phyloP scores from a whole-genome alignment of 2,329 filamentous ascomycete species.

The Colletotrichum sansevieriae region DNA sequence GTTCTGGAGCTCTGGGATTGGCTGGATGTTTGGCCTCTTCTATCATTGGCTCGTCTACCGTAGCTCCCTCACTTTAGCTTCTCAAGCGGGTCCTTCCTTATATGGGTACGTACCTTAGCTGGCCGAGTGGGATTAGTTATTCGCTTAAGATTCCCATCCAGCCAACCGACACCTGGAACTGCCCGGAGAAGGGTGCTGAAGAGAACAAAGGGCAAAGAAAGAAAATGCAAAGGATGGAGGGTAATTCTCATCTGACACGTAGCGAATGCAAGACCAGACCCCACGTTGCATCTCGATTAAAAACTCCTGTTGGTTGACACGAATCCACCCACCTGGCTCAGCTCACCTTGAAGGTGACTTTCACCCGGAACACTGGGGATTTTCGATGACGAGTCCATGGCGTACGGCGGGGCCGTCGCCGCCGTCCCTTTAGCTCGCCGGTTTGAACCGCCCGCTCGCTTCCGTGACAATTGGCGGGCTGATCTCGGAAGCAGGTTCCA shows the following conservation, averaged over 20 bases:
- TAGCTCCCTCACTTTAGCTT: no score
- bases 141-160: conserved; percentile 12
- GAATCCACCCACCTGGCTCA: background rate
- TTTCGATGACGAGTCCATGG: conserved; percentile 36
- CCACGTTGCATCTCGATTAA: background rate
- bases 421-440: conserved; percentile 2
- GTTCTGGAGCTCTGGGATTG: conserved; percentile 19
- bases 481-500: background rate
- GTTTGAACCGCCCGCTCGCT: background rate
- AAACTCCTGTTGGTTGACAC: no score
- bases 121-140: no score
- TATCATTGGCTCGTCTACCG: background rate
- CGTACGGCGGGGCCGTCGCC: conserved; percentile 15
- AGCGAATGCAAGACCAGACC: conserved; percentile 15
- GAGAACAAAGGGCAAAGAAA: no score
- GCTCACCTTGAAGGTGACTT: background rate
- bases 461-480: background rate
- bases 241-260: conserved; percentile 24
- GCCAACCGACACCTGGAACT: no score
- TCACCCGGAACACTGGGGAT: background rate
- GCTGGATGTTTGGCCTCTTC: background rate
- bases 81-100: no score
- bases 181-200: no score
- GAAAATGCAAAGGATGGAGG: background rate
- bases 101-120: no score